Evolutionary conservation across 2,329 filamentous ascomycete species (phyloP).

Genomic region (Talaromyces sp.): DNA sequence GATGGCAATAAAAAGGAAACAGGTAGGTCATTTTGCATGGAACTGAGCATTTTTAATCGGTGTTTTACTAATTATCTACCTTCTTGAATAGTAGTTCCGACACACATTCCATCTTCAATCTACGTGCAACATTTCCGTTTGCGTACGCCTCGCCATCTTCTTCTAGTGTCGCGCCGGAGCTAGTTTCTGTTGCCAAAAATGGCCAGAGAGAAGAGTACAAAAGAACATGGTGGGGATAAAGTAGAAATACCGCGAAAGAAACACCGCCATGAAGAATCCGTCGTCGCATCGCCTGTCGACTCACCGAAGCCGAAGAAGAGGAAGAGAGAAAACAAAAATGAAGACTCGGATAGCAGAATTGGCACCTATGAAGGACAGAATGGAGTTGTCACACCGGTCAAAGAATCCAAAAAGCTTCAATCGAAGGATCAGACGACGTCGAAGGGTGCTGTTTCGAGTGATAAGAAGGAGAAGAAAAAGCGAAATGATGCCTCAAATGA

Average conservation of each 20-base stretch:
- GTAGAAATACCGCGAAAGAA: neutral
- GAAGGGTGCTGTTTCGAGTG: conserved; percentile 29
- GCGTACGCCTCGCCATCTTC: conserved; percentile 3
- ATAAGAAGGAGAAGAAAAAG: conserved; percentile 26
- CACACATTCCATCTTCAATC: no score
- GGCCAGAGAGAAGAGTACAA: conserved; percentile 1
- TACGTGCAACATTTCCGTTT: conserved; percentile 9
- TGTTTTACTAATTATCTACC: neutral
- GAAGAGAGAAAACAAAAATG: conserved; percentile 24
- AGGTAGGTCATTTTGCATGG: neutral
- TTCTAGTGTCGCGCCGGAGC: neutral
- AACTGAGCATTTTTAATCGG: no score
- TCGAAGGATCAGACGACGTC: conserved; percentile 31
- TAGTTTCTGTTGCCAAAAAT: conserved; percentile 3
- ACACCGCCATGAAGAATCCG: neutral
- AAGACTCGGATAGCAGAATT: neutral
- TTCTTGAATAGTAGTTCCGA: neutral
- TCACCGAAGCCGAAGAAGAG: conserved; percentile 40
- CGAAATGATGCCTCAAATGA: neutral
- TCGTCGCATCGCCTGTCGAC: conserved; percentile 9
- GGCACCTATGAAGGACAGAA: neutral
- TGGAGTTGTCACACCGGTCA: neutral
- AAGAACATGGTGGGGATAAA: neutral
- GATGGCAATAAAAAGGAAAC: neutral
- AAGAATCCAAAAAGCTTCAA: conserved; percentile 22